Conservation (phyloP, 768 basidiomycete species). For the Leccinum subgranulosum region DNA sequence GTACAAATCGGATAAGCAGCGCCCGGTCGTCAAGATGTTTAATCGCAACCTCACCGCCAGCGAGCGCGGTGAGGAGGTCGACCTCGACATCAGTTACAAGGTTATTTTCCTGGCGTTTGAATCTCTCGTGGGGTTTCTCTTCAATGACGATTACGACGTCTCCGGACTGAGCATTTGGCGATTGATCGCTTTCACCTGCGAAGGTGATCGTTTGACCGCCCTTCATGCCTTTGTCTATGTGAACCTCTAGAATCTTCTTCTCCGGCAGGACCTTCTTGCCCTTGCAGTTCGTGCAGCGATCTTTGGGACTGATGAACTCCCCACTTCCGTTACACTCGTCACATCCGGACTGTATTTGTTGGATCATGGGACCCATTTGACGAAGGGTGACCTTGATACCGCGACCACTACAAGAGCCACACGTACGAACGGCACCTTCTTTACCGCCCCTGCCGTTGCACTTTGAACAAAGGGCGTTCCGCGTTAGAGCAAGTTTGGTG, state of each 20-base stretch:
- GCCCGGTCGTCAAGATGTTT: constrained; percentile 93
- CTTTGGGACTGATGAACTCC: constrained; percentile 91
- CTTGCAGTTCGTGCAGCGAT: constrained; percentile 88
- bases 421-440: constrained; percentile 87
- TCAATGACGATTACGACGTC: constrained; percentile 94
- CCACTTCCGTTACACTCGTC: constrained; percentile 92
- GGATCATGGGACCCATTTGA: constrained; percentile 99
- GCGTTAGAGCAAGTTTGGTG: constrained; percentile 93
- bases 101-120: constrained; percentile 87
- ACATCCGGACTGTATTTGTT: constrained; percentile 95
- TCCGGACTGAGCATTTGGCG: constrained; percentile 84
- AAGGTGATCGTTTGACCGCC: constrained; percentile 89
- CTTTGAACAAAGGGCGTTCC: constrained; percentile 89
- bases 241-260: constrained; percentile 96
- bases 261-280: constrained; percentile 94
- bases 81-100: constrained; percentile 85
- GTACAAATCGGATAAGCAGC: constrained; percentile 75
- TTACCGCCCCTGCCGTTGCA: constrained; percentile 98
- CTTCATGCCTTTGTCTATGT: constrained; percentile 98
- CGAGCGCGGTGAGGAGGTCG: constrained; percentile 90
- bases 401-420: constrained; percentile 77
- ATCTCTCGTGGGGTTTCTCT: constrained; percentile 86
- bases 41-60: constrained; percentile 86
- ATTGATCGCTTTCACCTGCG: constrained; percentile 88
- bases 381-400: constrained; percentile 89